Conservation (phyloP, 2,329 filamentous ascomycete genomes). For the Fusarium buharicum region DNA sequence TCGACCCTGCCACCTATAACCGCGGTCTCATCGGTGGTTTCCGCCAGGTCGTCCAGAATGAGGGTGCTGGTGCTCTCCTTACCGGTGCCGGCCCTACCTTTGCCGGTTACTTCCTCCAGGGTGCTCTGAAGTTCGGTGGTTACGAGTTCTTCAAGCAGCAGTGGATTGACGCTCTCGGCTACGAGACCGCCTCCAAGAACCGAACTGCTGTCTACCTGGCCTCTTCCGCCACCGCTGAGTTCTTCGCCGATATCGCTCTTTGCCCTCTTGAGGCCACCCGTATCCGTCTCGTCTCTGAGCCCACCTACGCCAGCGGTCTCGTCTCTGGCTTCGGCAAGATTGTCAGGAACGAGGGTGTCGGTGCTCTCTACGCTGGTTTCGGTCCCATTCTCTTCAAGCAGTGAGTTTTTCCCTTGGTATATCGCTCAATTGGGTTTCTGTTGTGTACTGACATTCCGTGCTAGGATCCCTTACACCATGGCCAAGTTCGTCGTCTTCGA, state of each 20-base stretch:
- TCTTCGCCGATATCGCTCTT: constrained; percentile 82
- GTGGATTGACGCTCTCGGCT: constrained; percentile 81
- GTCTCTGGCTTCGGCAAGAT: constrained; percentile 86
- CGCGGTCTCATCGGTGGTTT: constrained; percentile 86
- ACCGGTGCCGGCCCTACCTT: constrained; percentile 88
- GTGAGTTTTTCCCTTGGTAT: constrained; percentile 44
- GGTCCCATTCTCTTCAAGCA: constrained; percentile 79
- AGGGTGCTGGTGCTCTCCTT: constrained; percentile 86
- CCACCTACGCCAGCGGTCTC: constrained; percentile 84
- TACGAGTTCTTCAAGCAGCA: constrained; percentile 98
- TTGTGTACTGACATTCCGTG: constrained; percentile 33
- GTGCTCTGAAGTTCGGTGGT: constrained; percentile 92
- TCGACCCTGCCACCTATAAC: constrained; percentile 91
- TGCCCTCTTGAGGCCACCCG: constrained; percentile 93
- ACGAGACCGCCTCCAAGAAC: constrained; percentile 81
- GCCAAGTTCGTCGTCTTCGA: constrained; percentile 95
- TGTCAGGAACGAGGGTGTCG: constrained; percentile 81
- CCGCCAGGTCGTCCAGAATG: constrained; percentile 83
- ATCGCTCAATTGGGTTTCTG: background rate
- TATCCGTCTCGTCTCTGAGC: constrained; percentile 91
- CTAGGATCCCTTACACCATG: constrained; percentile 90
- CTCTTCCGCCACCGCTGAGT: constrained; percentile 71
- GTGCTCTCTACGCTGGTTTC: constrained; percentile 91
- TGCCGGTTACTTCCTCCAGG: constrained; percentile 93
- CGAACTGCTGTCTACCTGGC: constrained; percentile 83